Conservation (phyloP, 2,329 filamentous ascomycete species). For the Alternaria angustiovoidea region DNA sequence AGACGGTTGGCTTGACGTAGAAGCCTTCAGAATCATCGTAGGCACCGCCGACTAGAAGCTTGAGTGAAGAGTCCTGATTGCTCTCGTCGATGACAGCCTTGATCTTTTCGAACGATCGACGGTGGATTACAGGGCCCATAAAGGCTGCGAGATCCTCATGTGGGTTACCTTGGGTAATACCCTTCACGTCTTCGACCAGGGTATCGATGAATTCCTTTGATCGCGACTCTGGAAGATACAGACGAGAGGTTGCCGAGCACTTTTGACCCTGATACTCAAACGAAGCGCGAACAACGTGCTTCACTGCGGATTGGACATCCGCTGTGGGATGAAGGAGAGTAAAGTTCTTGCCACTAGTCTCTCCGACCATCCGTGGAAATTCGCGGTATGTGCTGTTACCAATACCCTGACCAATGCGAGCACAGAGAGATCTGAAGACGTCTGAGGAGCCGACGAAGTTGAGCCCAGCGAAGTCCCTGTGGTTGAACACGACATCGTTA, state of each 20-base stretch:
- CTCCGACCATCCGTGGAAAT: conserved; percentile 86
- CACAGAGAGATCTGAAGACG: conserved; percentile 87
- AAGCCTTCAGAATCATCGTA: conserved; percentile 80
- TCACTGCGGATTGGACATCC: conserved; percentile 77
- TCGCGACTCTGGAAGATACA: conserved; percentile 77
- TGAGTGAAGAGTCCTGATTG: conserved; percentile 74
- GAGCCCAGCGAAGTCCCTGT: conserved; percentile 83
- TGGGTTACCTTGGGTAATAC: conserved; percentile 74
- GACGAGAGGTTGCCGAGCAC: conserved; percentile 81
- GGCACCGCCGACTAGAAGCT: conserved; percentile 75
- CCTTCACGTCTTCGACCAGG: conserved; percentile 70
- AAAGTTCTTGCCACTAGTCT: conserved; percentile 93
- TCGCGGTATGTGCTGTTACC: conserved; percentile 79
- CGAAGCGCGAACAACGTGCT: conserved; percentile 82
- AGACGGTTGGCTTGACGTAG: conserved; percentile 83
- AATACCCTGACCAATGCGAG: conserved; percentile 80
- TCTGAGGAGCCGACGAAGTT: conserved; percentile 92
- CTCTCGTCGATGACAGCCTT: conserved; percentile 76
- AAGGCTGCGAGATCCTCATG: conserved; percentile 73
- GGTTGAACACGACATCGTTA: conserved; percentile 76
- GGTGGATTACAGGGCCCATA: conserved; percentile 85
- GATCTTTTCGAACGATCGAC: conserved; percentile 79
- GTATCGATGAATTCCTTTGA: conserved; percentile 74
- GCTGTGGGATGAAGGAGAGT: conserved; percentile 80
- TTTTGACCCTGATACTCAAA: conserved; percentile 93